Base-by-base conservation (phyloP, 116 monocot species). In the Cymodocea nodosa region DNA sequence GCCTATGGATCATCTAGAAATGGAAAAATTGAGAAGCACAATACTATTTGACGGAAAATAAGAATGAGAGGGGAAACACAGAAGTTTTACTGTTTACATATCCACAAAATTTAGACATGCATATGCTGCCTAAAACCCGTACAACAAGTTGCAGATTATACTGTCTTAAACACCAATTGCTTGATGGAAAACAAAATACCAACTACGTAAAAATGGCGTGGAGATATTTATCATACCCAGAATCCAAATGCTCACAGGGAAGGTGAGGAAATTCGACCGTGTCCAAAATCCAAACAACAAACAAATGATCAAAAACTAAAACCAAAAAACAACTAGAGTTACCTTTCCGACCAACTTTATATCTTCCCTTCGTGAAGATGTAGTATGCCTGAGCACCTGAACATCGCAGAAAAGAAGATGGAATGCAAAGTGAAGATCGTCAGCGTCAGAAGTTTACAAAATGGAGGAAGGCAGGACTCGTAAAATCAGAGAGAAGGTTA, bases 271-370 rank as follows among this genome's bases (percentile, higher is more conserved):
- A 44, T 6, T 44, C 11, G 44, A 44, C 44, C 44, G 11, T 44
- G 12, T 35, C 0, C 25, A n/a, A 5, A 23, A 60, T 11, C 44
- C 63, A 63, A 19, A 9, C 0, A 63, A 17, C 51, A 64, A 39
- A 50, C 15, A 52, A 17, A 8, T 11, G 11, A 48, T 10, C 14
- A 20, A 14, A 20, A 10, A 16, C 57, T 2, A 0, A 58, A 19
- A 70, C 20, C 0, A 52, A 63, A 66, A 64, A 24, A 0, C 17
- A 52, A 64, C 65, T 65, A 52, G 23, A 6, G 2, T 6, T 7
- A 94, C 94, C 94, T 94, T 89, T 94, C 61, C 94, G 79, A 24
- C 94, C 94, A 30, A 94, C 82, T 77, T 81, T 82, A 73, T 86
- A 94, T 13, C 84, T 83, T 48, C 94, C 94, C 58, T 70, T 69